Conservation (phyloP, 352 stramenopile species). For the Phytophthora pini region DNA sequence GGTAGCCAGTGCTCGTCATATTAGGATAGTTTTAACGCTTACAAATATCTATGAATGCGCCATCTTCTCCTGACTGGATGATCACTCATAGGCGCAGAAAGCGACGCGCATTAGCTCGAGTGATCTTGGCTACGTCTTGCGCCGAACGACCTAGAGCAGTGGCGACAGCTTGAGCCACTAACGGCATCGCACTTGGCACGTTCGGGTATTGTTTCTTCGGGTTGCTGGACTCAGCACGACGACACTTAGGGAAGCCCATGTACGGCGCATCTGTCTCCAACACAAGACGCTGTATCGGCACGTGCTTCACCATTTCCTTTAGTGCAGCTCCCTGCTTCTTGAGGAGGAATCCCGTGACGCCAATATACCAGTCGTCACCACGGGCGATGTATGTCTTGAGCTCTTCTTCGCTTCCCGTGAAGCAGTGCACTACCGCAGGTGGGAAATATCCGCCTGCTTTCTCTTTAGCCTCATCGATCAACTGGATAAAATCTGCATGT, state of each 20-base stretch:
- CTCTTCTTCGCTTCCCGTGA: slow-evolving; percentile 83
- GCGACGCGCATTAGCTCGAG: slow-evolving; percentile 67
- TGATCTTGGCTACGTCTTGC: slow-evolving; percentile 68
- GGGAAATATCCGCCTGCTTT: slow-evolving; percentile 51
- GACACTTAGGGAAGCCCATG: slow-evolving; percentile 87
- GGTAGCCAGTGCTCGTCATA: slow-evolving; percentile 12
- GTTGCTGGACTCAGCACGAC: slow-evolving; percentile 39
- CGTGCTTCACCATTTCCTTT: slow-evolving; percentile 56
- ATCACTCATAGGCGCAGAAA: slow-evolving; percentile 61
- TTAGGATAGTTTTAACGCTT: slow-evolving; percentile 31
- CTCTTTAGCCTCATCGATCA: slow-evolving; percentile 64
- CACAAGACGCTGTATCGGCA: slow-evolving; percentile 86
- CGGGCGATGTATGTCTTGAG: slow-evolving; percentile 73
- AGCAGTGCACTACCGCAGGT: slow-evolving; percentile 90
- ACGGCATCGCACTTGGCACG: slow-evolving; percentile 69
- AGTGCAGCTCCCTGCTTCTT: slow-evolving; percentile 72
- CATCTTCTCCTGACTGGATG: slow-evolving; percentile 4
- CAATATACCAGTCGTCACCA: slow-evolving; percentile 87
- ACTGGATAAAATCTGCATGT: slow-evolving; percentile 71
- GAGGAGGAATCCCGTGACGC: slow-evolving; percentile 91
- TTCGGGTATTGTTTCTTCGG: slow-evolving; percentile 83
- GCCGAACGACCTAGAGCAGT: slow-evolving; percentile 47
- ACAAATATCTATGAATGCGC: slow-evolving; percentile 30
- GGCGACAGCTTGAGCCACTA: slow-evolving; percentile 66
- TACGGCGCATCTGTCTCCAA: slow-evolving; percentile 94